These are phyloP conservation scores for Colletotrichum chlorophyti DNA, from an alignment of 2,329 filamentous ascomycete species.

Conservation along the genomic window DNA sequence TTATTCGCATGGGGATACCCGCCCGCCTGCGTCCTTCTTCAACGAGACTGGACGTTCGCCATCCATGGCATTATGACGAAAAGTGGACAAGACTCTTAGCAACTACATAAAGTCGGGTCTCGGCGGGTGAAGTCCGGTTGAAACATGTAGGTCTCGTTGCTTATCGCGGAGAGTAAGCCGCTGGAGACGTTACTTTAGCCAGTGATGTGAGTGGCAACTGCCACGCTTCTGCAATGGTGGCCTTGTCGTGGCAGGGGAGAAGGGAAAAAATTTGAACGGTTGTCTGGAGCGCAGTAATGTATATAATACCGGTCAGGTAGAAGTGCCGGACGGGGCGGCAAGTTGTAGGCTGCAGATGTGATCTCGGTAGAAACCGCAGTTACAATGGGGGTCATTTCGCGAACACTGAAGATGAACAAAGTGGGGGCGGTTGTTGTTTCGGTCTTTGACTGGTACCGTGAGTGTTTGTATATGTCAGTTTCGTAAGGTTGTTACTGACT, in stretches of 20 bases:
- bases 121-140: not conserved
- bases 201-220: not conserved
- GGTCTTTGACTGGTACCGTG: constrained; percentile 39
- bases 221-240: not conserved
- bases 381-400: constrained; percentile 20
- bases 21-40: constrained; percentile 8
- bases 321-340: not conserved
- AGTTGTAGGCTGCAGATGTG: not conserved
- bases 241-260: not conserved
- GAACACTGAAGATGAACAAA: constrained; percentile 31
- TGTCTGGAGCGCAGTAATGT: too few species aligned
- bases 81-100: constrained; percentile 3
- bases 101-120: not conserved
- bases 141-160: too few species aligned
- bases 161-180: not conserved
- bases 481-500: not conserved
- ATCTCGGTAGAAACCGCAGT: too few species aligned
- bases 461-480: not conserved
- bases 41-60: constrained; percentile 9
- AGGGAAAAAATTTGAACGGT: not conserved
- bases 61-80: constrained; percentile 27
- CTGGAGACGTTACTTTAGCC: not conserved
- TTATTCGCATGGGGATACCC: constrained; percentile 8
- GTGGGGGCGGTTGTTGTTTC: constrained; percentile 34
- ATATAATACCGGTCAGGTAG: constrained; percentile 6